phyloP scores from a whole-genome alignment of 192 early-diverging fungal genomes.

The Dimargaris verticillata region DNA sequence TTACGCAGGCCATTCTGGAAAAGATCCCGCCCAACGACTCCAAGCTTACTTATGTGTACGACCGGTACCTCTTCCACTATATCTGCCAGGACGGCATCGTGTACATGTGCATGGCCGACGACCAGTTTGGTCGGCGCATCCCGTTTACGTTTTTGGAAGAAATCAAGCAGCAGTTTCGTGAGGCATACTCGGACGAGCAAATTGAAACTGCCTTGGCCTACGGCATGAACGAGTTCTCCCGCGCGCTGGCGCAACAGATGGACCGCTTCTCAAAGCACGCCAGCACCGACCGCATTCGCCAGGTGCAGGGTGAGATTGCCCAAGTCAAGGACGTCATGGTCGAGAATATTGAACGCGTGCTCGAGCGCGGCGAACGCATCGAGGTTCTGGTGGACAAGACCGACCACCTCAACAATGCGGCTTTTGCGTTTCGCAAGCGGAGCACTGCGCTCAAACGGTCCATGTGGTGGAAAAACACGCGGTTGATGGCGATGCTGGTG shows the following conservation, averaged over 20 bases:
- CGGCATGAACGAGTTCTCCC: slow-evolving; percentile 69
- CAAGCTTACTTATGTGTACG: slow-evolving; percentile 84
- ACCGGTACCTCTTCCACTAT: slow-evolving; percentile 82
- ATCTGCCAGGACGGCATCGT: slow-evolving; percentile 61
- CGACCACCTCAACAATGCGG: slow-evolving; percentile 67
- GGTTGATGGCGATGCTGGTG: slow-evolving; percentile 53
- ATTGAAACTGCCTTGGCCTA: slow-evolving; percentile 43
- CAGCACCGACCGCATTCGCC: slow-evolving; percentile 45
- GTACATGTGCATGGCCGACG: slow-evolving; percentile 78
- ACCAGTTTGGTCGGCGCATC: slow-evolving; percentile 51
- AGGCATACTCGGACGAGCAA: slow-evolving; percentile 34
- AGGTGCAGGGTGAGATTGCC: slow-evolving; percentile 80
- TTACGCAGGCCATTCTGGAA: slow-evolving; percentile 73
- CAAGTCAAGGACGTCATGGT: slow-evolving; percentile 92
- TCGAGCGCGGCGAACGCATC: slow-evolving; percentile 77
- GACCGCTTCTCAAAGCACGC: slow-evolving; percentile 54
- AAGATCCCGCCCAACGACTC: slow-evolving; percentile 83
- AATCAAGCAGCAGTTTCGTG: slow-evolving; percentile 43
- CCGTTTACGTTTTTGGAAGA: slow-evolving; percentile 87
- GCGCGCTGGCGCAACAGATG: slow-evolving; percentile 68
- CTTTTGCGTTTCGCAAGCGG: slow-evolving; percentile 79
- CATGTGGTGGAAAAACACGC: slow-evolving; percentile 94
- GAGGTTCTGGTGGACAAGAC: slow-evolving; percentile 85
- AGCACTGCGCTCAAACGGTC: slow-evolving; percentile 64
- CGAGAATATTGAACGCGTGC: slow-evolving; percentile 79